These are phyloP conservation scores for Rhizophora apiculata DNA, from an alignment of 345 rosid genomes.

Conservation along the genomic window DNA sequence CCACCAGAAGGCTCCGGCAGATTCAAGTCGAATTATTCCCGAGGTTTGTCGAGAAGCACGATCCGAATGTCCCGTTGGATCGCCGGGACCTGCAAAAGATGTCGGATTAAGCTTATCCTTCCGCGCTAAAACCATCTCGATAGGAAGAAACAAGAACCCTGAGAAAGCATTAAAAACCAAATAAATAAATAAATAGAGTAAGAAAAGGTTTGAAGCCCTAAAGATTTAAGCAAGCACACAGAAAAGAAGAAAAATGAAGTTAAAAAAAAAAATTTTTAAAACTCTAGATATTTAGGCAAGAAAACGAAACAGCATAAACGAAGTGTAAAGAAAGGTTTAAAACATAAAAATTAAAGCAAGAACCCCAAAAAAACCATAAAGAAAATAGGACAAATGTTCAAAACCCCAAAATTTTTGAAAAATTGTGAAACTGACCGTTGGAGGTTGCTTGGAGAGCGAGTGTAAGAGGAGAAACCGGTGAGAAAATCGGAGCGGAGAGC, in stretches of 20 bases:
- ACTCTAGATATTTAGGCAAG: not conserved
- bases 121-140: conserved; percentile 26
- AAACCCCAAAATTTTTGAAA: too few species aligned
- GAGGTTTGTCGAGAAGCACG: conserved; percentile 74
- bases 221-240: not conserved
- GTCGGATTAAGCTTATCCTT: conserved; percentile 52
- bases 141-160: conserved; percentile 52
- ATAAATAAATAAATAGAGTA: too few species aligned
- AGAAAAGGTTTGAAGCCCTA: not conserved
- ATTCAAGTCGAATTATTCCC: conserved; percentile 51
- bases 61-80: conserved; percentile 63
- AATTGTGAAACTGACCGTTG: conserved; percentile 40
- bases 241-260: not conserved
- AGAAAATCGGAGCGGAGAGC: conserved; percentile 48
- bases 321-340: not conserved
- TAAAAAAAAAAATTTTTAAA: too few species aligned
- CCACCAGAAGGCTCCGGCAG: conserved; percentile 1
- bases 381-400: too few species aligned
- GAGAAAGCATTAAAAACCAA: too few species aligned
- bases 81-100: conserved; percentile 56
- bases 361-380: too few species aligned
- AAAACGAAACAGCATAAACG: not conserved
- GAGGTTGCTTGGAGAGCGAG: conserved; percentile 50
- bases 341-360: too few species aligned
- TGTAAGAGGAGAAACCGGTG: conserved; percentile 46